Evolutionary conservation across 345 rosid genomes (phyloP).

Genomic region (Corchorus olitorius): DNA sequence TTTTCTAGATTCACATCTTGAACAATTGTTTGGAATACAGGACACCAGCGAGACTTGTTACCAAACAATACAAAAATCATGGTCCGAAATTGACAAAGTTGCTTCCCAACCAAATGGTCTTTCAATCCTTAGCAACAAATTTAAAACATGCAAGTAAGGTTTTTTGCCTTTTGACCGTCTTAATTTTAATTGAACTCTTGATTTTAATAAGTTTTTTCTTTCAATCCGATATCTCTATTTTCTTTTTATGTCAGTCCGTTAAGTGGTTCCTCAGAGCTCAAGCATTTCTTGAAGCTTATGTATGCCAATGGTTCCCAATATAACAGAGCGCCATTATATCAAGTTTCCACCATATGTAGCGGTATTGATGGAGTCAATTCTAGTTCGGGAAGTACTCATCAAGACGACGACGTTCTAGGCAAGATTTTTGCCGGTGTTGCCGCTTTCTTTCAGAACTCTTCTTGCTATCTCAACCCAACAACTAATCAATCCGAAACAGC

Average conservation of each 20-base stretch:
- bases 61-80: conserved; percentile 45
- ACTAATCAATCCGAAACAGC: not conserved
- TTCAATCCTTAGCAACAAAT: conserved; percentile 48
- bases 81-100: conserved; percentile 51
- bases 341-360: conserved; percentile 31
- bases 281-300: conserved; percentile 28
- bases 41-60: conserved; percentile 56
- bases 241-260: conserved; percentile 26
- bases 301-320: conserved; percentile 38
- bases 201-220: too few species aligned
- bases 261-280: conserved; percentile 23
- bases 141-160: conserved; percentile 53
- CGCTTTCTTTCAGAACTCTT: conserved; percentile 26
- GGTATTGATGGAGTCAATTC: conserved; percentile 33
- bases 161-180: too few species aligned
- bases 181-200: too few species aligned
- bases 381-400: not conserved
- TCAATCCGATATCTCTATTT: too few species aligned
- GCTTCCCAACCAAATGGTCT: conserved; percentile 54
- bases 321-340: conserved; percentile 36
- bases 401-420: conserved; percentile 21
- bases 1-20: too few species aligned
- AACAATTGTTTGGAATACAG: conserved; percentile 23
- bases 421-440: conserved; percentile 42
- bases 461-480: conserved; percentile 33